Evolutionary conservation across 129 eudicot species (phyloP).

Genomic region (Glebionis coronaria): DNA sequence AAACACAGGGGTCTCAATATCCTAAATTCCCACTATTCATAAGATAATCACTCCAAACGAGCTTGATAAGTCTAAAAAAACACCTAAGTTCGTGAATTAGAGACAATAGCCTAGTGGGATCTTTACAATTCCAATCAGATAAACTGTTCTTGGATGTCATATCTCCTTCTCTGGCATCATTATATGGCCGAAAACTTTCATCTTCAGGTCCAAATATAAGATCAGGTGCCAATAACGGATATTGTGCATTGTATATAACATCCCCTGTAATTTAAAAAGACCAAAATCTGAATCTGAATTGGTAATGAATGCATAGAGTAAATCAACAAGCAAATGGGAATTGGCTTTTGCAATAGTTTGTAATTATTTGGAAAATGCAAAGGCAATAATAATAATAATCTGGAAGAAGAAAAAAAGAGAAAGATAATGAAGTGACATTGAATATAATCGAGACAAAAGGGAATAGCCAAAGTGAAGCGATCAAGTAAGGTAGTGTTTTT

Average conservation of each 20-base stretch:
- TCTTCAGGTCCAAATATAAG: conserved; percentile 86
- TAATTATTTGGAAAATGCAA: too few species aligned
- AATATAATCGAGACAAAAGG: conserved; percentile 18
- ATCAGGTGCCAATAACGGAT: conserved; percentile 80
- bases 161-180: conserved; percentile 31
- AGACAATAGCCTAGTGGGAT: conserved; percentile 63
- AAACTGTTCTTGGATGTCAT: conserved; percentile 42
- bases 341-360: too few species aligned
- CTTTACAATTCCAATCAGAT: conserved; percentile 74
- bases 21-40: background rate
- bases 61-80: background rate
- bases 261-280: conserved; percentile 58
- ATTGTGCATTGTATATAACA: conserved; percentile 75
- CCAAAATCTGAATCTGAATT: background rate
- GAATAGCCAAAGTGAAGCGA: conserved; percentile 10
- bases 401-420: background rate
- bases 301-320: background rate
- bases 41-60: background rate
- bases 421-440: conserved; percentile 3
- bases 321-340: background rate
- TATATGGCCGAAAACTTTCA: conserved; percentile 57
- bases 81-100: conserved; percentile 81
- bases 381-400: too few species aligned
- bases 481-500: conserved; percentile 6
- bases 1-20: conserved; percentile 4